Percentiles rank a stretch among this genome's conserved stretches.
Evolutionary conservation across 2,329 filamentous ascomycete genomes (phyloP).

Genomic region (Sporothrix brunneoviolacea): DNA sequence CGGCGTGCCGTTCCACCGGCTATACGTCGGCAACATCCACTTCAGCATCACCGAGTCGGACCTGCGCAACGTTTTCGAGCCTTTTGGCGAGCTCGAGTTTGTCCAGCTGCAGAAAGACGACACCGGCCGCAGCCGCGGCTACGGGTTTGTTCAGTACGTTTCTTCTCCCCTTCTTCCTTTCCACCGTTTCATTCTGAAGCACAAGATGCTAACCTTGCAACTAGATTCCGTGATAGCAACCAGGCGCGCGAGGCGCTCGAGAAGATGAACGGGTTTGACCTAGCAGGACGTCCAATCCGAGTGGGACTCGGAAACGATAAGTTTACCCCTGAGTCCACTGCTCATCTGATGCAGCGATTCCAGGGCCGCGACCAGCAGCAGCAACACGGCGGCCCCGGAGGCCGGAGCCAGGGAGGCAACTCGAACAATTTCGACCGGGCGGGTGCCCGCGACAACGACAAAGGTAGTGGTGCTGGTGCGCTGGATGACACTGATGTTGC

Average conservation of each 20-base stretch:
- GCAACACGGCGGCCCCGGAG: slow-evolving; percentile 62
- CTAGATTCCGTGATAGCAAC: slow-evolving; percentile 78
- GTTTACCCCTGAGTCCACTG: slow-evolving; percentile 95
- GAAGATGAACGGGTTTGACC: slow-evolving; percentile 99
- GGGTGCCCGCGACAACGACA: slow-evolving; percentile 81
- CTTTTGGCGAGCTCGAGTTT: slow-evolving; percentile 95
- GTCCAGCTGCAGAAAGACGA: slow-evolving; percentile 97
- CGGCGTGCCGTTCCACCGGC: slow-evolving; percentile 88
- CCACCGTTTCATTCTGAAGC: too few species aligned
- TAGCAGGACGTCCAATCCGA: slow-evolving; percentile 93
- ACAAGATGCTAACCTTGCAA: too few species aligned
- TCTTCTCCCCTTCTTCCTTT: slow-evolving; percentile 40
- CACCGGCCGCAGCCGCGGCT: slow-evolving; percentile 80
- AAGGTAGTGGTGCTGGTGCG: slow-evolving; percentile 84
- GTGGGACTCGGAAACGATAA: slow-evolving; percentile 99
- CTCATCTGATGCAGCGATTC: slow-evolving; percentile 86
- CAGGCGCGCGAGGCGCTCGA: slow-evolving; percentile 92
- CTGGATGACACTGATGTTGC: slow-evolving; percentile 96
- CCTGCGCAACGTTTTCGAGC: slow-evolving; percentile 91
- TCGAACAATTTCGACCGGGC: slow-evolving; percentile 76
- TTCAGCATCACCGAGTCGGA: slow-evolving; percentile 98
- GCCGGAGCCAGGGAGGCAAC: slow-evolving; percentile 52
- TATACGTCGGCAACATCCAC: slow-evolving; percentile 99
- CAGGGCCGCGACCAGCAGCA: slow-evolving; percentile 63
- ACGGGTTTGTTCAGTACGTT: slow-evolving; percentile 96